Evolutionary conservation across 2,329 filamentous ascomycete species (phyloP), one percentile per base, ranked within the genome.

Genomic region (Colletotrichum sp.): DNA sequence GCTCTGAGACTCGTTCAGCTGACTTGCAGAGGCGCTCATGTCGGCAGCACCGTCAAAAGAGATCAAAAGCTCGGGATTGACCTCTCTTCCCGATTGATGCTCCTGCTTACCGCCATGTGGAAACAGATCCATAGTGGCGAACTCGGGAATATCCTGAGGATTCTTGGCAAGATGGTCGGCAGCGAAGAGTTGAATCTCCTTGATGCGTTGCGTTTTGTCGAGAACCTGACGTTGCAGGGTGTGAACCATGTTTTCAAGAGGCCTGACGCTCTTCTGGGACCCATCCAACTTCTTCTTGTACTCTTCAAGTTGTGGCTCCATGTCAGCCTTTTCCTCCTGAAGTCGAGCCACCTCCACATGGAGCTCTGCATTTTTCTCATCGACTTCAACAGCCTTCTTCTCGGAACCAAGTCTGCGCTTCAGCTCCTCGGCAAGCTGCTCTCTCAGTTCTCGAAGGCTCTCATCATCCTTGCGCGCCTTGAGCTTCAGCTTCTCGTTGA

Each of bases 281-380:
- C 59, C 65, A 10, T n/a, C 13, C n/a, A 74, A 39, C 71, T 74
- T 76, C 24, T 15, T 63, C 59, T 64, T 69, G 59, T 74, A 69
- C 34, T 32, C 36, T 7, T 21, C 32, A 7, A 76, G 24, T 34
- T 69, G 57, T 5, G 59, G n/a, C 24, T 69, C 36, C 13, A 24
- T 55, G 13, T 52, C 30, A 6, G 59, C 65, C 10, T 59, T 43
- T 4, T 64, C 74, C 3, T 60, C 34, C 16, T 69, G 63, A 16
- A 74, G 18, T 6, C 32, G 16, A 4, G 18, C 28, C 1, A 69
- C 6, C n/a, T 24, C 57, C 8, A 34, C 57, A 8, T 61, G 36
- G 36, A 65, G 64, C 28, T 48, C 15, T 4, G 57, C 30, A 24
- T 30, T 36, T 18, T 55, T 55, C 71, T 76, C 64, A 18, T 24